A percentile compares a stretch with the other conserved stretches of the same genome.
Conservation (phyloP, 2,329 filamentous ascomycete species). For the Pseudocercospora fuligena region DNA sequence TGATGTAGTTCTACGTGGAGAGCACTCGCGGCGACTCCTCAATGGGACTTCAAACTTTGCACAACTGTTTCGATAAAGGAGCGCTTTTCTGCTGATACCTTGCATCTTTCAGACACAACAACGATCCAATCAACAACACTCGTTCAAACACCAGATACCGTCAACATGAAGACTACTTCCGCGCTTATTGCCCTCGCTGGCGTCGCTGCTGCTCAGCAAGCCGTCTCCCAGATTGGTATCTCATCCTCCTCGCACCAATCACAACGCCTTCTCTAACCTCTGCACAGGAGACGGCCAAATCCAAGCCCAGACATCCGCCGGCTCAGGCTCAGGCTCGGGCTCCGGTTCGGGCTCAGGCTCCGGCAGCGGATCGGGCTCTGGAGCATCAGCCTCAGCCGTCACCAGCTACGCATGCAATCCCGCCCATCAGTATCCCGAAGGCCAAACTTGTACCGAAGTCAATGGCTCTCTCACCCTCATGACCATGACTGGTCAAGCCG, state of each 20-base stretch:
- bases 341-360: background rate
- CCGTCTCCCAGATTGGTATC: slow-evolving; percentile 16
- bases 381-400: no score
- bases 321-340: background rate
- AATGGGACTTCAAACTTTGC: background rate
- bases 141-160: background rate
- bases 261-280: background rate
- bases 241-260: no score
- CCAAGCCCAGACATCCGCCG: slow-evolving; percentile 11
- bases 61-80: background rate
- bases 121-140: background rate
- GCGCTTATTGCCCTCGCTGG: slow-evolving; percentile 8
- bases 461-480: background rate
- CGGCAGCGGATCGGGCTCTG: background rate
- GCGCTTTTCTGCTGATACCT: background rate
- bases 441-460: slow-evolving; percentile 1
- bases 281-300: slow-evolving; percentile 16
- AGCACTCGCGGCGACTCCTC: background rate
- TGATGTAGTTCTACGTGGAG: background rate
- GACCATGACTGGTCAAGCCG: background rate
- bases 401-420: slow-evolving; percentile 2
- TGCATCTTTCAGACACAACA: background rate
- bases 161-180: slow-evolving; percentile 16
- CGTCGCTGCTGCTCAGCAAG: slow-evolving; percentile 17
- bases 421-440: background rate